A percentile compares a stretch with the other conserved stretches of the same genome.
Evolutionary conservation across 306 rosid species (phyloP).

Genomic region (Cucurbita ficifolia): DNA sequence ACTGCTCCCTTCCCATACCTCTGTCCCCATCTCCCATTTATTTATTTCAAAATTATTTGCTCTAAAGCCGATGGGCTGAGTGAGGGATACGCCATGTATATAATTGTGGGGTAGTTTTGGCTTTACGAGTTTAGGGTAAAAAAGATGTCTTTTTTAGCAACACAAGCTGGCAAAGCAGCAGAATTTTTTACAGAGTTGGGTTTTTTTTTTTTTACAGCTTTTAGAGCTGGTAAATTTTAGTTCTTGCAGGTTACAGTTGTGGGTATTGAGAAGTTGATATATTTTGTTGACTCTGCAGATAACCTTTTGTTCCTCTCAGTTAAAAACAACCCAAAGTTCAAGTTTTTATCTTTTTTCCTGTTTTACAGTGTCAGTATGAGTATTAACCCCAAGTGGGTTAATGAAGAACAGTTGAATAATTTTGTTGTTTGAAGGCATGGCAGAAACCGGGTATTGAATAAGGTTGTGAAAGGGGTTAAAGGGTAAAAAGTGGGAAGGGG

Average conservation of each 20-base stretch:
- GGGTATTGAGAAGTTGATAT: not conserved
- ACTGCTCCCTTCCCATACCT: not conserved
- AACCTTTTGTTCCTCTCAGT: not conserved
- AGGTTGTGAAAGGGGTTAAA: not conserved
- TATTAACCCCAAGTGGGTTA: too few relatives aligned
- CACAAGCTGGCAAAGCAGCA: not conserved
- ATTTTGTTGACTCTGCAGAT: conserved; percentile 1
- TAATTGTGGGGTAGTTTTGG: not conserved
- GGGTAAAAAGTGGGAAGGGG: not conserved
- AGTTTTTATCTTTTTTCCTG: not conserved
- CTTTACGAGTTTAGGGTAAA: not conserved
- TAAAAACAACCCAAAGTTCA: not conserved
- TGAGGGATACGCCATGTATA: too few relatives aligned
- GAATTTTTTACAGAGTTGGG: not conserved
- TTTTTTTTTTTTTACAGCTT: not conserved
- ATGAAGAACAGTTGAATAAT: too few relatives aligned
- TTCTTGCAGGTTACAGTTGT: not conserved
- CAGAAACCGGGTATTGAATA: not conserved
- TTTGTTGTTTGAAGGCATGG: not conserved
- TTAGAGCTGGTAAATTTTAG: not conserved
- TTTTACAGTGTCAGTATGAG: too few relatives aligned
- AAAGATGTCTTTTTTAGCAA: not conserved
- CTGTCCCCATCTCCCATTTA: not conserved
- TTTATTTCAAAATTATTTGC: too few relatives aligned
- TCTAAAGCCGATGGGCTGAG: too few relatives aligned